phyloP scores from a whole-genome alignment of 2,329 filamentous ascomycete genomes.

The Neofusicoccum ribis region DNA sequence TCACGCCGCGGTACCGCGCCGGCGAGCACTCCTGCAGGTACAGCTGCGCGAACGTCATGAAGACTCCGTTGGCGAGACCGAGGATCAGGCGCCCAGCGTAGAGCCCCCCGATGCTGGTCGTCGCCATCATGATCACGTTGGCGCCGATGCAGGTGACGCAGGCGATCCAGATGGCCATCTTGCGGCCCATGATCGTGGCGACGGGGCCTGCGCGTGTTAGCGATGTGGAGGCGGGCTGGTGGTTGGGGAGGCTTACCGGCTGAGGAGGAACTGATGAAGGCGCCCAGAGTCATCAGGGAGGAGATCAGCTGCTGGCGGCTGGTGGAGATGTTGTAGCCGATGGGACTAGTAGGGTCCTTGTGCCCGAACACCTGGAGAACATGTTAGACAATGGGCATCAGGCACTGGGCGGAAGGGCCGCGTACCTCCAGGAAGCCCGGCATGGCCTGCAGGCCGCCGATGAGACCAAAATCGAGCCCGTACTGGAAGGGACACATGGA shows the following conservation, averaged over 20 bases:
- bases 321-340: slow-evolving; percentile 48
- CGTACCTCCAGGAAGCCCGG: slow-evolving; percentile 48
- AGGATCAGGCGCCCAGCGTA: slow-evolving; percentile 59
- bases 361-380: slow-evolving; percentile 32
- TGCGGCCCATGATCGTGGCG: slow-evolving; percentile 42
- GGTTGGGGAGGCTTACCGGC: slow-evolving; percentile 36
- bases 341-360: slow-evolving; percentile 28
- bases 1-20: slow-evolving; percentile 52
- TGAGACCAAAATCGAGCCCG: slow-evolving; percentile 54
- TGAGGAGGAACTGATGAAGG: slow-evolving; percentile 44
- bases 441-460: slow-evolving; percentile 55
- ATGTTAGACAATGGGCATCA: background rate
- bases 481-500: slow-evolving; percentile 56
- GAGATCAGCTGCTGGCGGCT: slow-evolving; percentile 46
- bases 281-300: slow-evolving; percentile 48
- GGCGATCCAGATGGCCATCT: slow-evolving; percentile 49
- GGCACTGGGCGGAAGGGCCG: background rate
- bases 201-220: slow-evolving; percentile 19
- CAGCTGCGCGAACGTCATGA: slow-evolving; percentile 57
- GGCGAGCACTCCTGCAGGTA: slow-evolving; percentile 56
- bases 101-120: slow-evolving; percentile 52
- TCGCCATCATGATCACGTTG: slow-evolving; percentile 56
- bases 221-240: no score
- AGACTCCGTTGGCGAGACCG: slow-evolving; percentile 52
- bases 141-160: slow-evolving; percentile 51